phyloP scores from a whole-genome alignment of 2,329 filamentous ascomycete species.

The Alternaria solani region DNA sequence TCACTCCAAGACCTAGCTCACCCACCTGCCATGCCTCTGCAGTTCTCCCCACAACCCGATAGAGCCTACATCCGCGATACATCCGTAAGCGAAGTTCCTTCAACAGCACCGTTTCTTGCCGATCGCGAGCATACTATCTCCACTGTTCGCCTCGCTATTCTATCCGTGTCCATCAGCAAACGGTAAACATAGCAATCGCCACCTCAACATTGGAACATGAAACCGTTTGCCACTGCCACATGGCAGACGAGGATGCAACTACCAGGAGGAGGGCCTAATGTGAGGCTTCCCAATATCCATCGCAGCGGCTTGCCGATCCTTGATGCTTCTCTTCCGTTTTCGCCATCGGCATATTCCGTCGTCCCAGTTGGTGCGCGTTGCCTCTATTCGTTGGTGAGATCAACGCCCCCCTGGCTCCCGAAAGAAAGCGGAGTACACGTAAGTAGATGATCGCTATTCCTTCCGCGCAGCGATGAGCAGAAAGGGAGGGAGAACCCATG shows the following conservation, averaged over 20 bases:
- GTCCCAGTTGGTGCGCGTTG: slow-evolving; percentile 1
- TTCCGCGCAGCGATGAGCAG: slow-evolving; percentile 2
- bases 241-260: slow-evolving; percentile 10
- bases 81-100: slow-evolving; percentile 3
- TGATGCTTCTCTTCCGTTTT: slow-evolving; percentile 5
- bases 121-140: slow-evolving; percentile 1
- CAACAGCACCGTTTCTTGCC: not conserved
- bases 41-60: slow-evolving; percentile 9
- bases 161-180: not conserved
- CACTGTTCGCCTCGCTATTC: not conserved
- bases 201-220: slow-evolving; percentile 3
- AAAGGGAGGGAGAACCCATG: not conserved
- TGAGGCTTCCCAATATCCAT: slow-evolving; percentile 10
- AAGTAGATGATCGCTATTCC: slow-evolving; percentile 4
- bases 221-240: slow-evolving; percentile 17
- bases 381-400: not conserved
- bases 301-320: slow-evolving; percentile 12
- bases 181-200: slow-evolving; percentile 12
- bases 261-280: not conserved
- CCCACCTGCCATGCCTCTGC: not conserved
- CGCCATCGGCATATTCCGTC: slow-evolving; percentile 12
- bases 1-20: not conserved
- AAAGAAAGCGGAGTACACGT: slow-evolving; percentile 8
- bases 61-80: slow-evolving; percentile 6
- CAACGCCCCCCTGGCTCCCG: slow-evolving; percentile 1